Conservation (phyloP, 768 basidiomycete species). For the Cubamyces sp. region DNA sequence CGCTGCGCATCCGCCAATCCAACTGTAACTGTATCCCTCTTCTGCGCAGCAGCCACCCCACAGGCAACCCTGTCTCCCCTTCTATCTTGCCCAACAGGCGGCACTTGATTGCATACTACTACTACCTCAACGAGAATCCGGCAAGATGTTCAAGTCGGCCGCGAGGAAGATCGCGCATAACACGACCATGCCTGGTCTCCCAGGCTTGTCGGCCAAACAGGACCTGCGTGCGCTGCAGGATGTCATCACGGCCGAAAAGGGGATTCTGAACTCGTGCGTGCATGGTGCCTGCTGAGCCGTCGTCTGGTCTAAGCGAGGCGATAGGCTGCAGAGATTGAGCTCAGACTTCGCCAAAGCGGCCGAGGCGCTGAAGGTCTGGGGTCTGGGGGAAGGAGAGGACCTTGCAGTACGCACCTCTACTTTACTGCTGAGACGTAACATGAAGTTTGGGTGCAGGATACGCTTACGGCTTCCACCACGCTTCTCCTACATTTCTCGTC, state of each 20-base stretch:
- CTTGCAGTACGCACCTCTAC: constrained; percentile 57
- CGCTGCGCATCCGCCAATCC: constrained; percentile 4
- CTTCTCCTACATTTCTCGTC: constrained; percentile 69
- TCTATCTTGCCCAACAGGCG: not conserved
- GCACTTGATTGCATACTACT: not conserved
- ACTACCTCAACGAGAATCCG: not conserved
- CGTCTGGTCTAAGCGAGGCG: not conserved
- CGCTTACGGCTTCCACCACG: constrained; percentile 68
- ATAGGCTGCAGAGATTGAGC: constrained; percentile 60
- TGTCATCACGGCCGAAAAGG: constrained; percentile 88
- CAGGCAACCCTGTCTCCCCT: not conserved
- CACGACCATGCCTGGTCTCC: constrained; percentile 73
- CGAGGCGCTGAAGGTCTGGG: constrained; percentile 76
- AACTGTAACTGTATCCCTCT: not conserved
- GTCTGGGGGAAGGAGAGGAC: constrained; percentile 81
- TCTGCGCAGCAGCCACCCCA: constrained; percentile 16
- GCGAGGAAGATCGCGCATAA: constrained; percentile 90
- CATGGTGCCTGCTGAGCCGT: not conserved
- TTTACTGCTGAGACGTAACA: not conserved
- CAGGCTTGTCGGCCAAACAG: constrained; percentile 65
- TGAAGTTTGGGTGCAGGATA: constrained; percentile 54
- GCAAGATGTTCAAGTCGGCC: constrained; percentile 74
- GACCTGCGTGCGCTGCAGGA: constrained; percentile 85
- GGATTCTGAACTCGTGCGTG: constrained; percentile 72
- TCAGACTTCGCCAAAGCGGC: constrained; percentile 68